These are phyloP conservation scores for Pseudogymnoascus sp. DNA, from an alignment of 2,329 filamentous ascomycete species.

Conservation along the genomic window DNA sequence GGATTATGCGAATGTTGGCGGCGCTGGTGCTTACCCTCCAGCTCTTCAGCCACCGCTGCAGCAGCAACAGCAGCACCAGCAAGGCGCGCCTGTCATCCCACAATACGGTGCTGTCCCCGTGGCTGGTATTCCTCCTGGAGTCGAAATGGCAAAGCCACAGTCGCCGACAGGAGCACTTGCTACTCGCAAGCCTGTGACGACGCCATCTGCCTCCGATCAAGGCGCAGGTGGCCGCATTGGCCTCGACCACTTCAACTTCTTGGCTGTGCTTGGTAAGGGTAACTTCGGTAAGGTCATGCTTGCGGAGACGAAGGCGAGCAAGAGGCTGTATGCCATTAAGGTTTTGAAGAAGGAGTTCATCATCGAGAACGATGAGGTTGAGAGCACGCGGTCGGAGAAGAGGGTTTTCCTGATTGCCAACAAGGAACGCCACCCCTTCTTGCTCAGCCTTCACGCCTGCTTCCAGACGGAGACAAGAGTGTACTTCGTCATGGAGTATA, in stretches of 20 bases:
- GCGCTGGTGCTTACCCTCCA: conserved; percentile 46
- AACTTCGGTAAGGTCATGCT: conserved; percentile 99
- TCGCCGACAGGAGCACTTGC: conserved; percentile 28
- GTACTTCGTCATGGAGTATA: conserved; percentile 99
- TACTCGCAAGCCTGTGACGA: conserved; percentile 43
- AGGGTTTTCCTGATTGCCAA: conserved; percentile 95
- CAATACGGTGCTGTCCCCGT: conserved; percentile 16
- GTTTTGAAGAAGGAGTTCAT: conserved; percentile 99
- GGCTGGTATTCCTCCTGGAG: conserved; percentile 13
- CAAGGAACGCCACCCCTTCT: conserved; percentile 91
- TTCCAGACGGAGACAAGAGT: conserved; percentile 98
- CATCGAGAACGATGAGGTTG: conserved; percentile 98
- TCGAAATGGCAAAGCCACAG: conserved; percentile 16
- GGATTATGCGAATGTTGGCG: conserved; percentile 61
- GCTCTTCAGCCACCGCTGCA: conserved; percentile 26
- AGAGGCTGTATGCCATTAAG: conserved; percentile 95
- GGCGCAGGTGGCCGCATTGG: conserved; percentile 82
- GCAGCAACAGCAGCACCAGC: conserved; percentile 35
- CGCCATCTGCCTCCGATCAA: conserved; percentile 63
- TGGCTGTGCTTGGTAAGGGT: conserved; percentile 95
- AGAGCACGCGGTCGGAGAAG: conserved; percentile 96
- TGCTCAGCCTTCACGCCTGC: conserved; percentile 91
- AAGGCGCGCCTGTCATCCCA: conserved; percentile 17
- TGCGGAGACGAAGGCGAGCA: conserved; percentile 88
- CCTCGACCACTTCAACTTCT: conserved; percentile 97